These are phyloP conservation scores for Haplographium delicatum DNA, from an alignment of 495 filamentous ascomycete species.

Conservation along the genomic window DNA sequence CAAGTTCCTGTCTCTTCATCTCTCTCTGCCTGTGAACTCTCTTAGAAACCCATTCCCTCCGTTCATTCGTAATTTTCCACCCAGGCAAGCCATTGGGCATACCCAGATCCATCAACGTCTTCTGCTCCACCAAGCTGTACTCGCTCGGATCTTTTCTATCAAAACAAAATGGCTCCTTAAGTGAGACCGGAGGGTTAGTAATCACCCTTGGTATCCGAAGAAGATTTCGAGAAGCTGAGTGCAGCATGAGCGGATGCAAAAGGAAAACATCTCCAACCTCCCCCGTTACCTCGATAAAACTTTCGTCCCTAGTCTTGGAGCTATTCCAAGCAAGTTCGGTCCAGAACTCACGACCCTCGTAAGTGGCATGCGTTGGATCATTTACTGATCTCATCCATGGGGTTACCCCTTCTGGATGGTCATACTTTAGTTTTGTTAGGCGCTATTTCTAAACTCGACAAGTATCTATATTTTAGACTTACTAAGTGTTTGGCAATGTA, in stretches of 20 bases:
- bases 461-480: neutral
- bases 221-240: constrained; percentile 58
- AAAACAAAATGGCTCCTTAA: constrained; percentile 61
- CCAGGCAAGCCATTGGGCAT: constrained; percentile 48
- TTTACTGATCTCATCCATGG: constrained; percentile 54
- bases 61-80: constrained; percentile 50
- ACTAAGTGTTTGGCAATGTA: constrained; percentile 51
- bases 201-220: constrained; percentile 57
- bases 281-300: constrained; percentile 63
- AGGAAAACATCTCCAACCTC: constrained; percentile 62
- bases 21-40: constrained; percentile 39
- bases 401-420: constrained; percentile 63
- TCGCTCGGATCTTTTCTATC: constrained; percentile 50
- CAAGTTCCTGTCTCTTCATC: constrained; percentile 43
- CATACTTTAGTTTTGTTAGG: constrained; percentile 27
- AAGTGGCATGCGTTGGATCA: constrained; percentile 35
- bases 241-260: constrained; percentile 70
- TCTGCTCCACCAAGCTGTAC: constrained; percentile 64
- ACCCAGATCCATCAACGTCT: constrained; percentile 57
- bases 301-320: constrained; percentile 27
- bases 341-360: constrained; percentile 49
- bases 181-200: constrained; percentile 63
- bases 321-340: constrained; percentile 38
- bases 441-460: neutral
- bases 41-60: constrained; percentile 31